Base-by-base conservation (phyloP, 768 basidiomycete genomes). In the Agaricus blazei region DNA sequence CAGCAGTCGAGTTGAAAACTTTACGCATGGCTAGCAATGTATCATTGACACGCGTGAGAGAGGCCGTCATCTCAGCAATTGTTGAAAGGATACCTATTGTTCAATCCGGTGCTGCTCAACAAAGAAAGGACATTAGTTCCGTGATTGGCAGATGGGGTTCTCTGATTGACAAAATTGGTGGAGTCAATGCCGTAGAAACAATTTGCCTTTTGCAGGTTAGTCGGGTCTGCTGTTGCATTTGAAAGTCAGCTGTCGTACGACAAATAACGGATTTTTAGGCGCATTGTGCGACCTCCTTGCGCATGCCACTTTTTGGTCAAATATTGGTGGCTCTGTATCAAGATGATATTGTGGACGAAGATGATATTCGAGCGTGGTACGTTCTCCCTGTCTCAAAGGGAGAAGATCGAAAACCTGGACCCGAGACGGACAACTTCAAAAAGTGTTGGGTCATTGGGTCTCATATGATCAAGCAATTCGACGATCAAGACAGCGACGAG, bases 11-110 rank as follows among this genome's bases (percentile, higher is more conserved):
- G 67, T 79, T 98, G 57, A 93, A 96, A 73, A 97, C 96, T 43
- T 80, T 99, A 44, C 89, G 95, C 48, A 96, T 98, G 92, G 93
- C 93, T 36, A 90, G 88, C 64, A 98, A 98, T 63, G 96, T 98
- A 27, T 82, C 90, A 9, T 78, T 97, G 19, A 80, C 79, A n/a
- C 78, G 84, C 49, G 94, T 97, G 14, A 79, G 90, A 50, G 88
- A 94, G 68, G 89, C 88, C 14, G 91, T 98, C n/a, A 77, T 98
- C 37, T 79, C 79, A n/a, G 89, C 84, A 38, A 78, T 98, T 56
- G 84, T 96, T 53, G 83, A 84, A 57, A 80, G 80, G 57, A 85
- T 94, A 45, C 74, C 73, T 48, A 70, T 92, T 41, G 75, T 84
- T 1, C 79, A 80, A 2, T 81, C 76, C 3, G 81, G 81, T 31